Base-by-base conservation (phyloP, 495 filamentous ascomycete genomes). In the Neurospora terricola region DNA sequence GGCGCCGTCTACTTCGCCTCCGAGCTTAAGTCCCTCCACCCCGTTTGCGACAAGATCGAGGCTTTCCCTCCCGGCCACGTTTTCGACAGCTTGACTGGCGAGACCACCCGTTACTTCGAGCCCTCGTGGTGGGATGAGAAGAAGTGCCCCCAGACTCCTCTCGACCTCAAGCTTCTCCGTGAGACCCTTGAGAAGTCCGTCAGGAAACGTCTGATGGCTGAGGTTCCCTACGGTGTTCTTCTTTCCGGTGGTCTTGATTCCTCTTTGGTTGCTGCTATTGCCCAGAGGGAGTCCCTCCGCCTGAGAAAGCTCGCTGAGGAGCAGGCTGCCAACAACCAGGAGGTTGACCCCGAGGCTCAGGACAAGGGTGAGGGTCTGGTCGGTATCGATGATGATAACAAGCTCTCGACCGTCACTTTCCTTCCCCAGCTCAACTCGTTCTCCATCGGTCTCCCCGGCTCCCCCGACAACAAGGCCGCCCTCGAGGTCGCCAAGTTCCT, bases 401-500 rank as follows among this genome's bases (percentile, higher is more conserved):
- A 94, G 73, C 84, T 98, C 66, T 93, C 92, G 18, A 97, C 94
- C n/a, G 89, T 97, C 74, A 96, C 94, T 72, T 91, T 92, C 77
- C 90, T 98, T 70, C 93, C 95, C 48, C 91, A 98, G 83, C 88
- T 99, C 79, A 94, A 98, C 87, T 97, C 94, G 10, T 99, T 99
- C 88, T 98, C 96, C 38, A 98, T 99, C 75, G 96, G 96, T 77
- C 89, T 99, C 21, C 93, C 94, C 5, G 91, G 90, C 75, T 91
- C 96, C 23, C 96, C 96, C 36, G 96, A 99, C 79, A 94, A 92
- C 70, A 88, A 90, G 79, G 96, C 96, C 59, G 96, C 96, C 39
- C 80, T 91, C 42, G 91, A 96, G 80, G 96, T 98, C 8, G 96
- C 96, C 76, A 91, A 92, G 77, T 99, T 96, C 86, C 89, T 99